Evolutionary conservation across 345 rosid species (phyloP), one percentile per base, ranked within the genome.

Genomic region (Geranium rotundifolium): DNA sequence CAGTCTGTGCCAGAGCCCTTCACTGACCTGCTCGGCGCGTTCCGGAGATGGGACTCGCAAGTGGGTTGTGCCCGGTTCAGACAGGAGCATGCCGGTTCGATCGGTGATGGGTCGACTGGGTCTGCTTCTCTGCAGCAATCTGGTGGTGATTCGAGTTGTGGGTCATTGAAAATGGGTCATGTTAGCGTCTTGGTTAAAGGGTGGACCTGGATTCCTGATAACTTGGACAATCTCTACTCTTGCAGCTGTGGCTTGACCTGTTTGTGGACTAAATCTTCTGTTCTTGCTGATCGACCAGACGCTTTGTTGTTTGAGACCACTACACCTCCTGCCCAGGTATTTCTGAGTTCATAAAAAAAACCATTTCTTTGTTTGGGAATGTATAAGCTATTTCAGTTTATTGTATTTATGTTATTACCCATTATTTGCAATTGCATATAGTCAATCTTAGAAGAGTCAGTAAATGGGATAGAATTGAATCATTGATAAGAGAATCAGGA

Each of bases 181-280:
- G 98, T 83, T 55, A 83, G 75, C 41, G 82, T 89, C 63, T 75
- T 87, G 84, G 93, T 92, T 27, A 87, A 89, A 71, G 87, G 95
- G 49, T 92, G 98, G 98, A 92, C 95, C 72, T 92, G 98, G 97
- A 73, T 92, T 78, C 98, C 97, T 4, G 91, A 90, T 76, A 87
- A 89, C 83, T 73, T 92, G 85, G 95, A 89, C 58, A 92, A 85
- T 78, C 60, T 89, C 72, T 92, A 89, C 66, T 75, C 85, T 20
- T 92, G 95, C 76, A 71, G 82, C 5, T 89, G 98, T 65, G 95
- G 91, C 62, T 75, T 87, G 85, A 89, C 83, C 67, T 92, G 98
- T 75, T 69, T 87, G 75, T 92, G 98, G 98, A 87, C 97, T 13
- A 92, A 89, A 81, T 92, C 98, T 63, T n/a, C 87, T 0, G 85